These are phyloP conservation scores for Cryptomeria japonica DNA, from an alignment of 75 land plant species.

Conservation along the genomic window DNA sequence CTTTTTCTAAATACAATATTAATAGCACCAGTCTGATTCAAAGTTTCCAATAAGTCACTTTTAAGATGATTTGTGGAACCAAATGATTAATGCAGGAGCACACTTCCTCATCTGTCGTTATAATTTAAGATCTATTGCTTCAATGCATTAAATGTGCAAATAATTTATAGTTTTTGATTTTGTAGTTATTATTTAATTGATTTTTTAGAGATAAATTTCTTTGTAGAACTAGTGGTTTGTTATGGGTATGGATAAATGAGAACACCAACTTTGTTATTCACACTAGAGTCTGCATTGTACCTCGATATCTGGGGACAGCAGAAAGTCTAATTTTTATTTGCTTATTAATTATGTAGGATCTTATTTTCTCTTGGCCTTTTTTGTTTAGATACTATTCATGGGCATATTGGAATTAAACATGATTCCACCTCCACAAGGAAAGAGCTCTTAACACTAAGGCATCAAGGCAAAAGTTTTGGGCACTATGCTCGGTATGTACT, in stretches of 20 bases:
- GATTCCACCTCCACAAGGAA: neutral
- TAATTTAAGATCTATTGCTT: neutral
- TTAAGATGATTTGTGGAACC: neutral
- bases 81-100: neutral
- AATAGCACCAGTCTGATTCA: neutral
- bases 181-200: neutral
- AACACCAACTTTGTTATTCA: neutral
- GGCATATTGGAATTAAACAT: slow-evolving; percentile 5
- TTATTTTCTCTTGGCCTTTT: neutral
- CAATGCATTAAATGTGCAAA: neutral
- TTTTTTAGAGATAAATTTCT: too few relatives aligned
- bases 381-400: neutral
- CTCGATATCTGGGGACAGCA: neutral
- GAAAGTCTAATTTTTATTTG: neutral
- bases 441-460: neutral
- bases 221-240: too few relatives aligned
- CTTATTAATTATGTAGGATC: neutral
- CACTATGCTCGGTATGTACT: slow-evolving; percentile 4
- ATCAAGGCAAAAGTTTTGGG: slow-evolving; percentile 5
- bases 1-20: neutral
- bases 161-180: neutral
- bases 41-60: neutral
- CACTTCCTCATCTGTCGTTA: neutral
- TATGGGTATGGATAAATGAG: neutral
- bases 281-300: neutral